Base-by-base conservation (phyloP, 345 rosid species). In the Salix suchowensis region DNA sequence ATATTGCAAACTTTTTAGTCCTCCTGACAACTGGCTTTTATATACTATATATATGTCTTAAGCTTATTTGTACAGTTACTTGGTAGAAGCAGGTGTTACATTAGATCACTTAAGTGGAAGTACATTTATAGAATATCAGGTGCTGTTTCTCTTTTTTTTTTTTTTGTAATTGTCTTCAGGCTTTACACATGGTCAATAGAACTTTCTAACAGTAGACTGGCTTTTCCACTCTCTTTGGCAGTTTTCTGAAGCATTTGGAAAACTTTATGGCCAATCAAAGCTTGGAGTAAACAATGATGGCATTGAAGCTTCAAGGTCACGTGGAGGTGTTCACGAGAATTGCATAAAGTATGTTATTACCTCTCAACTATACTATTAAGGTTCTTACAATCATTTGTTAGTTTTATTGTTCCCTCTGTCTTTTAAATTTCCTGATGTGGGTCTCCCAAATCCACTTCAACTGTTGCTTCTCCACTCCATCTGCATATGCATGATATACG, bases 181-280 rank as follows among this genome's bases (percentile, higher is more conserved):
- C 50, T 44, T 44, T 13, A 44, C 16, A 44, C 50, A 14, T 46
- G 50, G 18, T 46, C 50, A 46, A 4, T 46, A 14, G 18, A 46
- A 46, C 50, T 46, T 46, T 46, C 50, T 46, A 46, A 46, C 16
- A 4, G 50, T 11, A 12, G 50, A 13, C 50, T 46, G 50, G 18
- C 50, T n/a, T 73, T 55, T 55, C 23, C 34, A 14, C 13, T 18
- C 48, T 55, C 14, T 34, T 72, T 80, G 71, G 72, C 86, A 93
- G 99, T 88, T 96, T 71, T 91, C 97, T 21, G 99, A 88, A 85
- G 98, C 99, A 75, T 92, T 96, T 87, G 94, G 97, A 74, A 96
- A 96, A 81, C 85, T 96, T 42, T 96, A 96, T 61, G 92, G 97
- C 77, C 99, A 90, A 76, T 86, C 98, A 16, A 93, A 88, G 89